These are phyloP conservation scores for Dalbergia cochinchinensis DNA, from an alignment of 306 rosid species.

Conservation along the genomic window DNA sequence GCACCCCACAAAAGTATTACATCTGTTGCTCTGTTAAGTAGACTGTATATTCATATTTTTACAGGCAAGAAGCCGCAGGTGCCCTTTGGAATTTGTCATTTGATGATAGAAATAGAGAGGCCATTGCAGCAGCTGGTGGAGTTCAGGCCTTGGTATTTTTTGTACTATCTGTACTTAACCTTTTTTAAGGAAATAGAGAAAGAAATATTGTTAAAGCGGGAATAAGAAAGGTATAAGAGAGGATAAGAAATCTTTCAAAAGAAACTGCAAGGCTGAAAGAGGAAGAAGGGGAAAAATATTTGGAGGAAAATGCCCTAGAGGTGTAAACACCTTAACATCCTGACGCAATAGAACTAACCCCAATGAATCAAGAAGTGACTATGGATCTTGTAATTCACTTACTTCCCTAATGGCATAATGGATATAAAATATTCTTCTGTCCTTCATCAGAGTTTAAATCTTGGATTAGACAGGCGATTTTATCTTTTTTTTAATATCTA, in stretches of 20 bases:
- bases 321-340: too few relatives aligned
- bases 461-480: not conserved
- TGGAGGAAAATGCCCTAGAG: too few relatives aligned
- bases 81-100: constrained; percentile 99
- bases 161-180: constrained; percentile 20
- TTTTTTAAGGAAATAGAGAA: not conserved
- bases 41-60: constrained; percentile 18
- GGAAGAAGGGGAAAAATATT: too few relatives aligned
- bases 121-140: constrained; percentile 96
- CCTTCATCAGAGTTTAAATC: not conserved
- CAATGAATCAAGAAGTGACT: too few relatives aligned
- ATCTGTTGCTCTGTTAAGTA: constrained; percentile 13
- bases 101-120: constrained; percentile 98
- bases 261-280: not conserved
- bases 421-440: too few relatives aligned
- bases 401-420: too few relatives aligned
- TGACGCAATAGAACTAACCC: too few relatives aligned
- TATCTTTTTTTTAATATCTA: too few relatives aligned
- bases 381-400: too few relatives aligned
- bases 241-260: constrained; percentile 16
- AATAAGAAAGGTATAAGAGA: constrained; percentile 1
- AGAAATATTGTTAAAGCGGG: not conserved
- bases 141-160: constrained; percentile 95
- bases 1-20: constrained; percentile 17
- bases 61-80: constrained; percentile 99